Evolutionary conservation across 257 asterid species (phyloP), one percentile per base, ranked within the genome.

Genomic region (Datura wrightii): DNA sequence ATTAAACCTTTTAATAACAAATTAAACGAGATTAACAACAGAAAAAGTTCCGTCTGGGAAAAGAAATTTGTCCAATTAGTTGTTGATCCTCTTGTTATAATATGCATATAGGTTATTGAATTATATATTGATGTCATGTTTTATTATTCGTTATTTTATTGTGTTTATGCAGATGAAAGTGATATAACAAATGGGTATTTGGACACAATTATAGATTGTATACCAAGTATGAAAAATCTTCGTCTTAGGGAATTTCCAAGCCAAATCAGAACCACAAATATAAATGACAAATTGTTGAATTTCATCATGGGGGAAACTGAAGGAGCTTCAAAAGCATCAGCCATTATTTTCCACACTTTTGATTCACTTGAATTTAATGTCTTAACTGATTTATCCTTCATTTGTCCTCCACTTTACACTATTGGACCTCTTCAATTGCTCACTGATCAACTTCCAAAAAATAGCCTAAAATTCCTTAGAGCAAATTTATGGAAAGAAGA

Each of bases 401-500:
- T 86, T 1, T 86, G 89, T 82, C 91, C 94, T 39, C 90, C 89
- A 8, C 82, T 91, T 60, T 88, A 85, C 89, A 18, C 88, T 14
- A 11, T 90, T 8, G 94, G 95, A 14, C 89, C 94, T 10, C 84
- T 91, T 84, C 89, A 83, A 3, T 83, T 80, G 52, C 72, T 85
- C 60, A 8, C 66, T 79, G 70, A 82, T 59, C 85, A 79, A 56
- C 55, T 82, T 10, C 88, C 90, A 14, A 10, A 84, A 24, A 74
- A 71, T 39, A 83, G 31, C 11, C 55, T 83, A 19, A 39, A 86
- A 16, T 80, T 79, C 10, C 44, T 90, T 6, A 67, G 72, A 11
- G 84, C 86, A 3, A 87, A 79, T 53, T 85, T 90, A 15, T 87
- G 91, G 91, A 81, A 81, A 80, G 90, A 90, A 85, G 93, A 90